Conservation (phyloP, 352 stramenopile species). For the Globisporangium nagaii region DNA sequence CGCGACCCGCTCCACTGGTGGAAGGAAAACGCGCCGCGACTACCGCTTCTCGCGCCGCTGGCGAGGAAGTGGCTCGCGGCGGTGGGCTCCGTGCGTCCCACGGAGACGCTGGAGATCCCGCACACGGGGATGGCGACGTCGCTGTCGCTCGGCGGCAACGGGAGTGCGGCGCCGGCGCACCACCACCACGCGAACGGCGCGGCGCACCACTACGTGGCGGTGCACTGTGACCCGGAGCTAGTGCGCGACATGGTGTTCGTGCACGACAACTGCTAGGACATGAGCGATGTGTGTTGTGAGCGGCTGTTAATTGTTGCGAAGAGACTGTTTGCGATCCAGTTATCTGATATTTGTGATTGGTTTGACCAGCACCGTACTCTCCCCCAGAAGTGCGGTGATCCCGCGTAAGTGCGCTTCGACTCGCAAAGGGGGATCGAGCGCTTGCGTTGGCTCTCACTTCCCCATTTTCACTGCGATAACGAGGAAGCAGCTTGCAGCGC, state of each 20-base stretch:
- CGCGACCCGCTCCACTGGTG: conserved; percentile 42
- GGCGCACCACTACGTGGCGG: conserved; percentile 14
- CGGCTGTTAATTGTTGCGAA: neutral
- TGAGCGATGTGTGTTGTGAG: too few relatives aligned
- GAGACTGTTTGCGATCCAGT: neutral
- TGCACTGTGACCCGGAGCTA: conserved; percentile 39
- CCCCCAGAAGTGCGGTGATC: neutral
- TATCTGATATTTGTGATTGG: too few relatives aligned
- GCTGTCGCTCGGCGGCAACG: conserved; percentile 4
- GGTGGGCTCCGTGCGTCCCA: conserved; percentile 32
- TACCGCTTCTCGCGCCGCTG: conserved; percentile 35
- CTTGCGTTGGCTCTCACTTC: neutral
- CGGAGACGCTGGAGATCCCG: conserved; percentile 16
- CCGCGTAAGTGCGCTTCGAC: neutral
- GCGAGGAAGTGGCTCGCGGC: conserved; percentile 40
- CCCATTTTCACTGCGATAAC: conserved; percentile 9
- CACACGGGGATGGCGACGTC: conserved; percentile 9
- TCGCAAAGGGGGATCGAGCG: neutral
- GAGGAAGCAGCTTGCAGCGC: neutral
- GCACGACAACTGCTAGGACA: conserved; percentile 37
- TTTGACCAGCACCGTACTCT: too few relatives aligned
- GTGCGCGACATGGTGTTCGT: conserved; percentile 44
- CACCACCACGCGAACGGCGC: conserved; percentile 8
- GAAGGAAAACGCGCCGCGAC: conserved; percentile 24
- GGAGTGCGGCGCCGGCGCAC: neutral